These are phyloP conservation scores for Skeletonema tropicum DNA, from an alignment of 108 stramenopile genomes.

Conservation along the genomic window DNA sequence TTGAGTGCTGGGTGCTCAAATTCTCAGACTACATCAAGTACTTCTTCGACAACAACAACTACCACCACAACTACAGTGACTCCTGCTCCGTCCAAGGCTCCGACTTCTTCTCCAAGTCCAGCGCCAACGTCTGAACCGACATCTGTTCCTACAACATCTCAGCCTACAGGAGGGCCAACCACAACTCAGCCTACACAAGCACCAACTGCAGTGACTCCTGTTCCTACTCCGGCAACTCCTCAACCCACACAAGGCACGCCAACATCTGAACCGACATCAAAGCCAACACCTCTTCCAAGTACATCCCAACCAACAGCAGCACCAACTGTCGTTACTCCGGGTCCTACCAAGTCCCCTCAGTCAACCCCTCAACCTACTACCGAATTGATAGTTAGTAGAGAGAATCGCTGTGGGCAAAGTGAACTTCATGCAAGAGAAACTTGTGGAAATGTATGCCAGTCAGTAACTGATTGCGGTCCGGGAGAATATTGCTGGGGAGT, in stretches of 20 bases:
- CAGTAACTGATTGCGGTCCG: neutral
- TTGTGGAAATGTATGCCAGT: conserved; percentile 11
- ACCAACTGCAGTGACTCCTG: neutral
- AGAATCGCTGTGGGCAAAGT: conserved; percentile 14
- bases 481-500: conserved; percentile 18
- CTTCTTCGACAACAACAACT: neutral
- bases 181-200: too few relatives aligned
- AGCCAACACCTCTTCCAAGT: neutral
- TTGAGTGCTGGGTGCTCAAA: conserved; percentile 1
- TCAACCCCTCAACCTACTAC: neutral
- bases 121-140: neutral
- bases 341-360: neutral
- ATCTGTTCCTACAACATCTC: neutral
- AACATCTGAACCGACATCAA: too few relatives aligned
- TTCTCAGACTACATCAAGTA: conserved; percentile 13
- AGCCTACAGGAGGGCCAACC: too few relatives aligned
- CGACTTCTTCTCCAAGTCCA: neutral
- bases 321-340: neutral
- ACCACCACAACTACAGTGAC: neutral
- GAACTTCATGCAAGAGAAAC: conserved; percentile 15
- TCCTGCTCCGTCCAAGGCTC: neutral
- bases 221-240: too few relatives aligned
- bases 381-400: neutral
- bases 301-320: neutral
- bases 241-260: neutral